Evolutionary conservation across 2,329 filamentous ascomycete genomes (phyloP).

Genomic region (Cercospora zeae-maydis): DNA sequence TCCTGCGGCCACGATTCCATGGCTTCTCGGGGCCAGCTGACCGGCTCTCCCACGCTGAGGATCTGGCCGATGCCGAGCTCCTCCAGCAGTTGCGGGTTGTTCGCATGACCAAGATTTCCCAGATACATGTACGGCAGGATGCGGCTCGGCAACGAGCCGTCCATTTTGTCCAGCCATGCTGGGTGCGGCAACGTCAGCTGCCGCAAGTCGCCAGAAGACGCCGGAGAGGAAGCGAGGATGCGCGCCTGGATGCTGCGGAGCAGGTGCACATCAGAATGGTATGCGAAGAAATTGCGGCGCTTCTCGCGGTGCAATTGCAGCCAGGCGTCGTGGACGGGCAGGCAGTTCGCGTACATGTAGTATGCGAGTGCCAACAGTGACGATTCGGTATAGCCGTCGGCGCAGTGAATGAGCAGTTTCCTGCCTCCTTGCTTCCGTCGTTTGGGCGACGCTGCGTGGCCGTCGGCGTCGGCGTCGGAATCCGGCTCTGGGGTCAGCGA

Average conservation of each 20-base stretch:
- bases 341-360: constrained; percentile 84
- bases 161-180: constrained; percentile 75
- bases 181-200: constrained; percentile 60
- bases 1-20: constrained; percentile 68
- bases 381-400: constrained; percentile 93
- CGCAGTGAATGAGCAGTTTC: constrained; percentile 85
- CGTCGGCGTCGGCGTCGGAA: constrained; percentile 57
- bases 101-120: constrained; percentile 87
- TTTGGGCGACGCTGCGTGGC: constrained; percentile 46
- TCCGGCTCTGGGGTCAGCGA: constrained; percentile 38
- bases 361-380: constrained; percentile 87
- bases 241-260: constrained; percentile 73
- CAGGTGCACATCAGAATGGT: constrained; percentile 81
- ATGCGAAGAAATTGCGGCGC: constrained; percentile 91
- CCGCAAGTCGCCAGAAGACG: constrained; percentile 46
- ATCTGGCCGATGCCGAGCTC: constrained; percentile 82
- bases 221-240: constrained; percentile 68
- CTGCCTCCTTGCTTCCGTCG: constrained; percentile 42
- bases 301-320: constrained; percentile 75
- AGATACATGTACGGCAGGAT: constrained; percentile 94
- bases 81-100: constrained; percentile 79
- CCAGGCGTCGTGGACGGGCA: constrained; percentile 81
- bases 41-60: constrained; percentile 84
- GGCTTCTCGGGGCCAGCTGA: constrained; percentile 73
- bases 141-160: constrained; percentile 86